phyloP scores from a whole-genome alignment of 257 asterid species.

The Solanum bulbocastanum region DNA sequence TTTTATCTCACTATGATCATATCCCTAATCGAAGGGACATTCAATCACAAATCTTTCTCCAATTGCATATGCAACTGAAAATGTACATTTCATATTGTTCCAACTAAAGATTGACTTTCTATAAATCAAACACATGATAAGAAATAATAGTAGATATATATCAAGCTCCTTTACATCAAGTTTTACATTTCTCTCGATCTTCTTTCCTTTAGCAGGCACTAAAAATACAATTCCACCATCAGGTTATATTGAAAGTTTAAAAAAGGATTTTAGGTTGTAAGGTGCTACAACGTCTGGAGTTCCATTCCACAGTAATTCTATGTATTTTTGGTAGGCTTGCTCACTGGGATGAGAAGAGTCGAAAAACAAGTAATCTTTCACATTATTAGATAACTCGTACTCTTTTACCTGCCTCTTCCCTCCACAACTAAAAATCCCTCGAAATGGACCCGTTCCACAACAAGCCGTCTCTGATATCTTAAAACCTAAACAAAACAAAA shows the following conservation, averaged over 20 bases:
- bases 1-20: no score
- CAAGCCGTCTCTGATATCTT: not conserved
- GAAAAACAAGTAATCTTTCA: not conserved
- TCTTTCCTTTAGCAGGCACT: not conserved
- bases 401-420: slow-evolving; percentile 34
- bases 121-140: not conserved
- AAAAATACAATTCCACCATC: no score
- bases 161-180: no score
- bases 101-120: no score
- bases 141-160: no score
- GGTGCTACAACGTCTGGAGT: not conserved
- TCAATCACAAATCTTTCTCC: no score
- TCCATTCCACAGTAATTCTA: not conserved
- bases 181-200: no score
- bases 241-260: not conserved
- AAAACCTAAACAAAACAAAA: not conserved
- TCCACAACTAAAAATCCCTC: slow-evolving; percentile 39
- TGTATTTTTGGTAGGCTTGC: not conserved
- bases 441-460: slow-evolving; percentile 38
- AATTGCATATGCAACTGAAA: no score
- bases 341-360: not conserved
- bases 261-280: not conserved
- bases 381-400: slow-evolving; percentile 28
- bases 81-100: no score
- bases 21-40: no score